Evolutionary conservation across 202 grass and related monocot species (phyloP), one percentile per base, ranked within the genome.

Genomic region (Schoenoplectus tabernaemontani): DNA sequence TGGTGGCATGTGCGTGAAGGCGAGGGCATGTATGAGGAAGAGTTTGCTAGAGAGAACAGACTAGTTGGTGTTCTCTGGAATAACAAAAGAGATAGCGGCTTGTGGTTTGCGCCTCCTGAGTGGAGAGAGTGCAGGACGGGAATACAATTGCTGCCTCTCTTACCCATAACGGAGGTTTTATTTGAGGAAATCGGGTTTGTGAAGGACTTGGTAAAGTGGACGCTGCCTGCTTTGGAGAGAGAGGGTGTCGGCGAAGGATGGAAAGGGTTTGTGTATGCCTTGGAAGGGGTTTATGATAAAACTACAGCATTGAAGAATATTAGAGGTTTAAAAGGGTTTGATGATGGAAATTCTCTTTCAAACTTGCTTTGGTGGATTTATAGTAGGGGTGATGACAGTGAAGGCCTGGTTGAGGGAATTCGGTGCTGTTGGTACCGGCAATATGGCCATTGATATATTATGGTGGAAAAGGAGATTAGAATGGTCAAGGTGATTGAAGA

Each of bases 341-440:
- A 97, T 10, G 91, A 97, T 6, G 94, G 94, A 16, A 97, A 97
- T 82, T 90, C 94, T 2, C 91, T 90, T 23, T 82, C 89, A 0
- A 97, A 97, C 86, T 79, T 92, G 64, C 91, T 97, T 42, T 97
- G 94, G 94, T 93, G 94, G 94, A 84, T 93, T 72, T 76, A 97
- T 48, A 97, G 94, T 79, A 92, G 91, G 13, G 82, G 87, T 24
- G 59, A 56, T 12, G 78, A 56, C 43, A 58, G 47, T 0, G 81
- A 59, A 16, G 57, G 83, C 0, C 85, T 77, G n/a, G 53, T 4
- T 33, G 85, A 80, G 15, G 50, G 61, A 22, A 30, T 72, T 28
- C 79, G 87, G 5, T 88, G 87, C 73, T 89, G 91, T 76, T 93
- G 91, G 91, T 97, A 90, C 50, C 87, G 91, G 28, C 91, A 88